A percentile compares a stretch with the other conserved stretches of the same genome.
Evolutionary conservation across 768 basidiomycete species (phyloP).

Genomic region (Lactarius pseudohatsudake): DNA sequence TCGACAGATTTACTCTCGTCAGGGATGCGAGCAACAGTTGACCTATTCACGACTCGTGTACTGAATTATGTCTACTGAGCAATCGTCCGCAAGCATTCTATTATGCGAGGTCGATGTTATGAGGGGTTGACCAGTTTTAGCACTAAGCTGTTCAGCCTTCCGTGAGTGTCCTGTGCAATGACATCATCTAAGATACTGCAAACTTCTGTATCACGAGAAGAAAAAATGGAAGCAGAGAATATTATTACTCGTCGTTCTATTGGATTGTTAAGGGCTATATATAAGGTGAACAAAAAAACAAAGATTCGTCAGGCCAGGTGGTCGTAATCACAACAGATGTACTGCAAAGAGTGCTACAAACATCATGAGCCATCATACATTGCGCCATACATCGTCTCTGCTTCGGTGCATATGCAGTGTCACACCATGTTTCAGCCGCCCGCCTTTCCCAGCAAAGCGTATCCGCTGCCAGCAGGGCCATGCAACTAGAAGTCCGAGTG

Average conservation of each 20-base stretch:
- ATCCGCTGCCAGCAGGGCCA: slow-evolving; percentile 72
- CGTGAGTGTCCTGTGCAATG: neutral
- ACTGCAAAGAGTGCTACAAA: slow-evolving; percentile 16
- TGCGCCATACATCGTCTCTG: slow-evolving; percentile 12
- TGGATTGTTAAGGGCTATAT: slow-evolving; percentile 9
- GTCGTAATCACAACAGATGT: slow-evolving; percentile 13
- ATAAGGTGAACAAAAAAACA: slow-evolving; percentile 8
- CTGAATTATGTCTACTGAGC: neutral
- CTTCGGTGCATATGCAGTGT: slow-evolving; percentile 1
- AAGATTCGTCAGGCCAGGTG: slow-evolving; percentile 9
- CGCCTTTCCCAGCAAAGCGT: slow-evolving; percentile 62
- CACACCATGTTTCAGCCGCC: slow-evolving; percentile 39
- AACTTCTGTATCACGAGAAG: neutral
- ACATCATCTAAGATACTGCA: neutral
- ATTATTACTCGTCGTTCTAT: neutral
- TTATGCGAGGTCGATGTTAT: neutral
- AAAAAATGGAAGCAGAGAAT: neutral
- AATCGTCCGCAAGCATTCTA: neutral
- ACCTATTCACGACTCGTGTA: neutral
- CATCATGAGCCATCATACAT: slow-evolving; percentile 19
- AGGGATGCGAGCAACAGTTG: neutral
- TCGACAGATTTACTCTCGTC: slow-evolving; percentile 46
- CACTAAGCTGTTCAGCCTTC: neutral
- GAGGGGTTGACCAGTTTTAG: neutral
- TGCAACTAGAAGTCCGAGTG: slow-evolving; percentile 48